Conservation (phyloP, 169 alveolate genomes). For the Amoebophrya sp. region DNA sequence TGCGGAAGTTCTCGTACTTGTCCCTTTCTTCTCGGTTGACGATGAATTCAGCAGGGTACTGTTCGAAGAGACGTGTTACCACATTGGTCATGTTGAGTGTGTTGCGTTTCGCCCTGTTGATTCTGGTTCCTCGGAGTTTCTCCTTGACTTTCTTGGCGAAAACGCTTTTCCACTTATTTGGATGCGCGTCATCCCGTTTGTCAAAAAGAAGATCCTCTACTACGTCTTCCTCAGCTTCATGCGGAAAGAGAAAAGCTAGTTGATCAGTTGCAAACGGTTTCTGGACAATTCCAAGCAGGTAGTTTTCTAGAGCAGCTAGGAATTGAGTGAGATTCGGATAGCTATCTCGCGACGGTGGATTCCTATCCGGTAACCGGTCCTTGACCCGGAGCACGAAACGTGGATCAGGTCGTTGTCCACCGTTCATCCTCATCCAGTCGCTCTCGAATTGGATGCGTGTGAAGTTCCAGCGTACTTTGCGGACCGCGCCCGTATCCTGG, state of each 20-base stretch:
- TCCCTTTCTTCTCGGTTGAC: background rate
- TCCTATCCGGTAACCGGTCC: background rate
- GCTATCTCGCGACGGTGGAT: background rate
- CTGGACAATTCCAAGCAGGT: background rate
- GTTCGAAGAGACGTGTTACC: background rate
- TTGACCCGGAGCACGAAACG: background rate
- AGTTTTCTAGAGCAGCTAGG: background rate
- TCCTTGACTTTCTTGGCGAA: background rate
- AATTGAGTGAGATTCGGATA: background rate
- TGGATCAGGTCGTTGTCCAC: background rate
- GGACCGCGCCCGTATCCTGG: no score
- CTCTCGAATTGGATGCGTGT: background rate
- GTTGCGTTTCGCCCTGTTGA: background rate
- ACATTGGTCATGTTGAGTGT: background rate
- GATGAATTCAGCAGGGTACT: background rate
- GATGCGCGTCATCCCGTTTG: background rate
- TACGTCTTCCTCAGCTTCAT: background rate
- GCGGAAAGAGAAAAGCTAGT: background rate
- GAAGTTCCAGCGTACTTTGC: no score
- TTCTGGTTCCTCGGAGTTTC: background rate
- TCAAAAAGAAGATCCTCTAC: background rate
- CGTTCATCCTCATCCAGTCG: background rate
- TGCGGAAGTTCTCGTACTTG: background rate
- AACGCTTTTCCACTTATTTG: background rate
- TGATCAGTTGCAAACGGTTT: background rate